Conservation (phyloP, 225 moss, liverwort and hornwort genomes). For the Thuidium tamariscinum region DNA sequence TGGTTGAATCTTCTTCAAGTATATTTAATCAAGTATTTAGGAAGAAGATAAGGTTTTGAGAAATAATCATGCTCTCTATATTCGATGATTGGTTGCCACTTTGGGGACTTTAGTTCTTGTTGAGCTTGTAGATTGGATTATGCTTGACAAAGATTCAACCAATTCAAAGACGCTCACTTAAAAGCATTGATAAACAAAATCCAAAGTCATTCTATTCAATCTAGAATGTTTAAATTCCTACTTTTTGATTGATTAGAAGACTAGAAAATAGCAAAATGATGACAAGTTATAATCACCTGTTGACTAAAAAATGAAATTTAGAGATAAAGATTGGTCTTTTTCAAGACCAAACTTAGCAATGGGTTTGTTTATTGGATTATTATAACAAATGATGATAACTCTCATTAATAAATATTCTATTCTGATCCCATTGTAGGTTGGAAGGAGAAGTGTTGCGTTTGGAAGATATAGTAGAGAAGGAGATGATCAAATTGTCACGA, state of each 20-base stretch:
- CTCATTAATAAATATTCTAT: not conserved
- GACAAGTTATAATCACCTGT: not conserved
- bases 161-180: accelerated
- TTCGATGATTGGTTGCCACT: not conserved
- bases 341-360: no score
- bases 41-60: not conserved
- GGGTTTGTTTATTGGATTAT: not conserved
- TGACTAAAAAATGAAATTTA: not conserved
- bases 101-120: not conserved
- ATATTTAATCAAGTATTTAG: not conserved
- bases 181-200: not conserved
- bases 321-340: not conserved
- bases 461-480: conserved; percentile 41
- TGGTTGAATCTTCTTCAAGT: not conserved
- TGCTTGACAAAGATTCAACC: not conserved
- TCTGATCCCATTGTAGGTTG: conserved; percentile 18
- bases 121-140: not conserved
- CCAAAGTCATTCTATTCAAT: not conserved
- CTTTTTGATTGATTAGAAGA: not conserved
- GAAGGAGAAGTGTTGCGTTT: conserved; percentile 50
- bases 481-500: conserved; percentile 39
- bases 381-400: not conserved
- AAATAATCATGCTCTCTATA: not conserved
- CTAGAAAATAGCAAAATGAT: not conserved
- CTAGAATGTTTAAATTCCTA: not conserved